These are phyloP conservation scores for Starmerella floris DNA, from an alignment of 805 yeast genomes.

Conservation along the genomic window DNA sequence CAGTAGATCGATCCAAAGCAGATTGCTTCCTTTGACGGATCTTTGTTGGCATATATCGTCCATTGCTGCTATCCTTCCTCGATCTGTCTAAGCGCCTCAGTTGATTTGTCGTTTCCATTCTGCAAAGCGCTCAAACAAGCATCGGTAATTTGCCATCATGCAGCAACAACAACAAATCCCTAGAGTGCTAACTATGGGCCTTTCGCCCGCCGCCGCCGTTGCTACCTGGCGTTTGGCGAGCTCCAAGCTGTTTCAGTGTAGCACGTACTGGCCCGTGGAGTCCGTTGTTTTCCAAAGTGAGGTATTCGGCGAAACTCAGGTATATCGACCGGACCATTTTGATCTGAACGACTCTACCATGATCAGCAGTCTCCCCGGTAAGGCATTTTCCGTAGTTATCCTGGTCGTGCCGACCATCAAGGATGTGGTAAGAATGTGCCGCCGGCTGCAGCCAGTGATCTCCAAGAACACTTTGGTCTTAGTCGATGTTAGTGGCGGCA, in stretches of 20 bases:
- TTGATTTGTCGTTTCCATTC: no score
- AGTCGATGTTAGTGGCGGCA: constrained; percentile 22
- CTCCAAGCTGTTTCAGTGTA: constrained; percentile 14
- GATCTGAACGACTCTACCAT: constrained; percentile 13
- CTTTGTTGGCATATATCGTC: no score
- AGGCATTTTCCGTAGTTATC: constrained; percentile 14
- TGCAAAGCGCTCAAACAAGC: no score
- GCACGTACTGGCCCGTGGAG: constrained; percentile 23
- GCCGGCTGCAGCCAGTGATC: constrained; percentile 17
- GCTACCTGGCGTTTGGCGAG: constrained; percentile 21
- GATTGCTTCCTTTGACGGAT: no score
- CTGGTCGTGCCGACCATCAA: constrained; percentile 20
- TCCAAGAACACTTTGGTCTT: constrained; percentile 17
- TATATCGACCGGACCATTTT: constrained; percentile 15
- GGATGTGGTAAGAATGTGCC: constrained; percentile 23
- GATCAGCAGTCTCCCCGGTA: constrained; percentile 7
- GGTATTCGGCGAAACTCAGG: constrained; percentile 10
- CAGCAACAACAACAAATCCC: not conserved
- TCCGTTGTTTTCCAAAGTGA: constrained; percentile 16
- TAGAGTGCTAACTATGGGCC: constrained; percentile 22
- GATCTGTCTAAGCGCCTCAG: no score
- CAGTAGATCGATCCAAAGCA: no score
- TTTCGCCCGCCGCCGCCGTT: constrained; percentile 22
- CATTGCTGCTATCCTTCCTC: no score
- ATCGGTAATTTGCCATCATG: no score